A percentile compares a stretch with the other conserved stretches of the same genome.
Evolutionary conservation across 140 eudicot genomes (phyloP).

Genomic region (Oenanthe javanica): DNA sequence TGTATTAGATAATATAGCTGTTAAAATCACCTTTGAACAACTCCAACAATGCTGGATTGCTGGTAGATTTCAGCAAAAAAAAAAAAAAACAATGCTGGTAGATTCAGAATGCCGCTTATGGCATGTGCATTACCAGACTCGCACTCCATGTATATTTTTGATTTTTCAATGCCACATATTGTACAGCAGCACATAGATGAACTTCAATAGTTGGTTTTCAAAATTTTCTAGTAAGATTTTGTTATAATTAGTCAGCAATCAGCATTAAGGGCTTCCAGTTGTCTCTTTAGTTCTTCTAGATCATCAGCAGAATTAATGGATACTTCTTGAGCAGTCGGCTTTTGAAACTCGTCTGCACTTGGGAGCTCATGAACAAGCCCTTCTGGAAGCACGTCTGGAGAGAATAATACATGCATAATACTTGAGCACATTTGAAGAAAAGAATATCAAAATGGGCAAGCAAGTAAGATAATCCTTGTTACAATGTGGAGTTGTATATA

Average conservation of each 20-base stretch:
- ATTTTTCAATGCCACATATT: not conserved
- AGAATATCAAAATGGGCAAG: not conserved
- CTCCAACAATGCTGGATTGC: too few relatives aligned
- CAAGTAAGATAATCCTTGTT: not conserved
- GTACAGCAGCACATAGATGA: not conserved
- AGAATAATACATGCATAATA: too few relatives aligned
- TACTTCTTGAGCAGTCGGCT: slow-evolving; percentile 25
- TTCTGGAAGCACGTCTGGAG: slow-evolving; percentile 69
- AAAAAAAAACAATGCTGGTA: not conserved
- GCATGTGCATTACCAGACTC: not conserved
- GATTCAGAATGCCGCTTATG: not conserved
- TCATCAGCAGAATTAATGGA: slow-evolving; percentile 45
- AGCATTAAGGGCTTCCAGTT: slow-evolving; percentile 79
- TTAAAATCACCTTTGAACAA: not conserved
- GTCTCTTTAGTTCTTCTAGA: slow-evolving; percentile 76
- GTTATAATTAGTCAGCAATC: not conserved
- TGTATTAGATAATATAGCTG: not conserved
- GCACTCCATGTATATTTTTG: not conserved
- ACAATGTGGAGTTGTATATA: not conserved
- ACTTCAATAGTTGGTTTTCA: not conserved
- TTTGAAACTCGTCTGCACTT: slow-evolving; percentile 53
- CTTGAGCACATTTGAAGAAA: too few relatives aligned
- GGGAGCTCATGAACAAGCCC: slow-evolving; percentile 90
- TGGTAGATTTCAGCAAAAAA: too few relatives aligned
- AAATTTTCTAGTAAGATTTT: not conserved